Evolutionary conservation across 106 monocot species (phyloP).

Genomic region (Cymbidium sinense): DNA sequence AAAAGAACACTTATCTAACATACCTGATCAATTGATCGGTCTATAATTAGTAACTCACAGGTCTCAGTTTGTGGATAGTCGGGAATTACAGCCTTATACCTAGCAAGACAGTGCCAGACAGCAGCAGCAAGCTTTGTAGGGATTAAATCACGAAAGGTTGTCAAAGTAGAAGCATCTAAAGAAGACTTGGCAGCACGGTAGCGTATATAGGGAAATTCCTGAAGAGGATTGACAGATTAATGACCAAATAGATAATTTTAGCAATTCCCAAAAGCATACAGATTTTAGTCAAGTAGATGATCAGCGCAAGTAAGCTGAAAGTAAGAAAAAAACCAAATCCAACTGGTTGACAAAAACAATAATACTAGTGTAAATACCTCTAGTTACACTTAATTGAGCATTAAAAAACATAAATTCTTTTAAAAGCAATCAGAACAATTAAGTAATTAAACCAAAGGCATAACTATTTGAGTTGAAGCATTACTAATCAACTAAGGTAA

Average conservation of each 20-base stretch:
- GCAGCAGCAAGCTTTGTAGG: slow-evolving; percentile 89
- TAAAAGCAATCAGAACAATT: no score
- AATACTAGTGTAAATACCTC: no score
- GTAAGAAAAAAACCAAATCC: neutral
- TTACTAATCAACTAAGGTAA: no score
- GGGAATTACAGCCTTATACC: slow-evolving; percentile 48
- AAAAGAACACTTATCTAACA: neutral
- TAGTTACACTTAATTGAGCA: no score
- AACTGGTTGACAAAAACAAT: neutral
- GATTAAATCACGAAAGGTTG: slow-evolving; percentile 65
- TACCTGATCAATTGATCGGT: slow-evolving; percentile 85
- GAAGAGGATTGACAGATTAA: neutral
- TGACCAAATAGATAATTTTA: neutral
- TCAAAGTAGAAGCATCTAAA: slow-evolving; percentile 59
- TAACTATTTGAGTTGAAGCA: no score
- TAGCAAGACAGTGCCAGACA: slow-evolving; percentile 65
- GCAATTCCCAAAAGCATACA: neutral
- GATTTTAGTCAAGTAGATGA: neutral
- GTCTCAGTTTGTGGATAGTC: slow-evolving; percentile 77
- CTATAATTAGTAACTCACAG: slow-evolving; percentile 82
- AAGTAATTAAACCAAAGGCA: no score
- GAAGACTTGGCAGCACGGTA: slow-evolving; percentile 76
- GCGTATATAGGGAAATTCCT: slow-evolving; percentile 94
- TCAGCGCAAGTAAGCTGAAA: neutral
- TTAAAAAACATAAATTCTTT: no score